phyloP scores from a whole-genome alignment of 2,329 filamentous ascomycete species.

The Pseudocercospora fuligena region DNA sequence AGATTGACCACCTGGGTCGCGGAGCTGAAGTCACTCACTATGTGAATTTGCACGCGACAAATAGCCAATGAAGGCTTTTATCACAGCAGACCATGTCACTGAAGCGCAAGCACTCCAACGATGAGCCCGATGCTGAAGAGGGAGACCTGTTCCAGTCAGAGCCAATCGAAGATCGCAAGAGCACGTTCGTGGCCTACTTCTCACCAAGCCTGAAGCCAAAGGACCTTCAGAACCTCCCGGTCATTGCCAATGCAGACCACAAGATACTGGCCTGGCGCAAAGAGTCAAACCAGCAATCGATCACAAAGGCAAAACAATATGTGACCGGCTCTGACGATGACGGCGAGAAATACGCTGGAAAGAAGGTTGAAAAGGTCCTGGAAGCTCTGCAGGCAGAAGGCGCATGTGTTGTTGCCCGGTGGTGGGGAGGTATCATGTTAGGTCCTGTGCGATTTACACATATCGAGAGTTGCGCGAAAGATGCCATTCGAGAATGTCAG shows the following conservation, averaged over 20 bases:
- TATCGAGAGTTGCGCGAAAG: conserved; percentile 55
- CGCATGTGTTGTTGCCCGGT: conserved; percentile 57
- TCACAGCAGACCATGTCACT: conserved; percentile 30
- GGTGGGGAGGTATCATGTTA: conserved; percentile 60
- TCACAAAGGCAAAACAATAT: conserved; percentile 47
- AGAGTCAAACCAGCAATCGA: conserved; percentile 52
- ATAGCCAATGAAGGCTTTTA: neutral
- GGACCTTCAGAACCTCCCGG: conserved; percentile 50
- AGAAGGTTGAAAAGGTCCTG: conserved; percentile 53
- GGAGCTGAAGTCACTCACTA: neutral
- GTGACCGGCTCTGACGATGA: conserved; percentile 58
- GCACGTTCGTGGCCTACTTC: conserved; percentile 57
- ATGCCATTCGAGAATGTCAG: conserved; percentile 52
- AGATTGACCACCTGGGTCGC: neutral
- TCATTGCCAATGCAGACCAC: conserved; percentile 54
- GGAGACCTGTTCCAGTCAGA: conserved; percentile 51
- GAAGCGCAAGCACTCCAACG: conserved; percentile 37
- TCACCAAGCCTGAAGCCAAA: conserved; percentile 50
- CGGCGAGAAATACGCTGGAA: conserved; percentile 58
- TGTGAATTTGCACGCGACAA: neutral
- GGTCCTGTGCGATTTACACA: conserved; percentile 59
- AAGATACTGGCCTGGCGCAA: conserved; percentile 58
- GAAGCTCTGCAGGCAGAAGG: conserved; percentile 51
- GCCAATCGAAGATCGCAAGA: conserved; percentile 56
- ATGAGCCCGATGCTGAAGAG: conserved; percentile 17